These are phyloP conservation scores for Ascosphaera apis DNA, from an alignment of 2,329 filamentous ascomycete genomes.

Conservation along the genomic window DNA sequence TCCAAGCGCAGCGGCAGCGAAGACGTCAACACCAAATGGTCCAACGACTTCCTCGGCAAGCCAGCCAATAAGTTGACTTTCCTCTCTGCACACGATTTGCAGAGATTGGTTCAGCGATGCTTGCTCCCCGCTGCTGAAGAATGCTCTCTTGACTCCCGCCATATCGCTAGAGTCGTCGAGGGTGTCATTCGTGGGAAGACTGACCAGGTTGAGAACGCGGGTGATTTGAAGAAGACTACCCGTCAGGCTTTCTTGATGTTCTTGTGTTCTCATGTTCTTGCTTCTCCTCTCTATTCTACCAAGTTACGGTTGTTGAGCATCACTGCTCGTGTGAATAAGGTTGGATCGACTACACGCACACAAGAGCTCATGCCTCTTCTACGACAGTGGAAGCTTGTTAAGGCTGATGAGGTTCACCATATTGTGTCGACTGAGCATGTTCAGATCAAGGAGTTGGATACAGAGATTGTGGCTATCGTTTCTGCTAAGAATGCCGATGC, in stretches of 20 bases:
- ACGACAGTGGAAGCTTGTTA: conserved; percentile 40
- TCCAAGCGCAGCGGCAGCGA: conserved; percentile 19
- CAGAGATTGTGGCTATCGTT: conserved; percentile 29
- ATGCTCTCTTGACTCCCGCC: conserved; percentile 53
- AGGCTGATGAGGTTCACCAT: conserved; percentile 26
- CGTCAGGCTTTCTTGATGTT: conserved; percentile 46
- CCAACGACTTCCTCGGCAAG: conserved; percentile 34
- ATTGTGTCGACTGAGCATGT: conserved; percentile 28
- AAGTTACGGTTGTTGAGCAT: conserved; percentile 50
- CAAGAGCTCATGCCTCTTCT: conserved; percentile 56
- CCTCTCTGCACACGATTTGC: conserved; percentile 33
- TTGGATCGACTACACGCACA: conserved; percentile 47
- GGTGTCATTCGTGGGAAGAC: conserved; percentile 31
- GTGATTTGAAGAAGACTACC: conserved; percentile 37
- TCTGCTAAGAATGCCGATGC: conserved; percentile 35
- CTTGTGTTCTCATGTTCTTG: conserved; percentile 47
- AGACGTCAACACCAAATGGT: conserved; percentile 28
- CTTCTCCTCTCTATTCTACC: conserved; percentile 43
- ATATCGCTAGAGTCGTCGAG: conserved; percentile 42
- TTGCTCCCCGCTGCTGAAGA: conserved; percentile 65
- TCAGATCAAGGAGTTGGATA: conserved; percentile 25
- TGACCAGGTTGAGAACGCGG: conserved; percentile 11
- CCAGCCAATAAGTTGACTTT: conserved; percentile 27
- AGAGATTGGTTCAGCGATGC: conserved; percentile 39
- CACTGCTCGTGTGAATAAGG: conserved; percentile 48